phyloP scores from a whole-genome alignment of 1,284 basidiomycete genomes.

The Ganoderma leucocontextum region DNA sequence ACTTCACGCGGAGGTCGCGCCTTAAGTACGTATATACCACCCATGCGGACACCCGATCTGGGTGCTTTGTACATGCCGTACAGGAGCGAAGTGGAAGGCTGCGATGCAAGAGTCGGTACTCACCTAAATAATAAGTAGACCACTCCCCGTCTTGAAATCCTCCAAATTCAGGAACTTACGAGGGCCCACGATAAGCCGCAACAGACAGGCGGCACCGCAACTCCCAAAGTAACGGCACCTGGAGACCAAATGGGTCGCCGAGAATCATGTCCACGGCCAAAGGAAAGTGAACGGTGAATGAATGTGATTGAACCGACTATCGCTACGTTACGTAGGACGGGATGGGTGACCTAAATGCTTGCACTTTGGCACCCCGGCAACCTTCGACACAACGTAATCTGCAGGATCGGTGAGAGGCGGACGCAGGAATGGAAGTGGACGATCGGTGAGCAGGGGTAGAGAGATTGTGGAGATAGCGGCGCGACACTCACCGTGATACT shows the following conservation, averaged over 20 bases:
- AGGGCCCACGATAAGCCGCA: too few relatives aligned
- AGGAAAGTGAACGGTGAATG: background rate
- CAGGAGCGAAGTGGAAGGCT: background rate
- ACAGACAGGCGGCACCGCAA: background rate
- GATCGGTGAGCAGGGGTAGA: conserved; percentile 17
- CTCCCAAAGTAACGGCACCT: background rate
- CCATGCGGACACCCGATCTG: background rate
- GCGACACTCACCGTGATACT: conserved; percentile 11
- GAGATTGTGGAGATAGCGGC: conserved; percentile 19
- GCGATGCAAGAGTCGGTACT: background rate
- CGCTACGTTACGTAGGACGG: background rate
- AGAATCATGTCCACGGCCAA: background rate
- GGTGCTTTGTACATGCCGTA: background rate
- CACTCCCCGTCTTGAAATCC: too few relatives aligned
- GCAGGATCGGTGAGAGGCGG: background rate
- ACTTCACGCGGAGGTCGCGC: background rate
- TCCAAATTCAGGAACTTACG: too few relatives aligned
- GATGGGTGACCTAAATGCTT: background rate
- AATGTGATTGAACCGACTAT: background rate
- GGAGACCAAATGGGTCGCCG: background rate
- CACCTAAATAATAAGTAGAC: background rate
- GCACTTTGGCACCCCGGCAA: background rate
- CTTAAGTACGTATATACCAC: background rate
- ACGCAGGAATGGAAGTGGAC: background rate
- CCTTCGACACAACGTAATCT: background rate